Base-by-base conservation (phyloP, 75 land plant genomes). In the Cupressus sempervirens region DNA sequence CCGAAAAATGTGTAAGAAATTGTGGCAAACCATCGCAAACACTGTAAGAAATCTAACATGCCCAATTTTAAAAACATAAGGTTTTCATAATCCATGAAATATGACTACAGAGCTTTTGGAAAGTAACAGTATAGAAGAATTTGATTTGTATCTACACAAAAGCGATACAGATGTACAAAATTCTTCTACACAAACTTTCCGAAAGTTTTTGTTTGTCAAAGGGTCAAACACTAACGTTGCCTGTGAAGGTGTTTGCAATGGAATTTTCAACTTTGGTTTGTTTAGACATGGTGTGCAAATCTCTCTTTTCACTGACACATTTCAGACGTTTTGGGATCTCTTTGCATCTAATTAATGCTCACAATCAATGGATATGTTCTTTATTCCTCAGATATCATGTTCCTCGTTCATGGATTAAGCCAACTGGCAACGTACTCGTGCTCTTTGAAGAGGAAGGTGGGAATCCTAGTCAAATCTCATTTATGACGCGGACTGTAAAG, bases 1-100 rank as follows among this genome's bases (percentile, higher is more conserved):
- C 91, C 20, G 67, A 48, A 35, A 98, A 98, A 88, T 98, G 99
- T 85, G 84, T 38, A 38, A 96, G 86, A 41, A 85, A 91, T 82
- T 98, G 98, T 87, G 99, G 99, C 34, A 83, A 88, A 53, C 98
- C 99, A 73, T 93, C 98, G 54, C 99, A 98, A 38, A 32, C 26
- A 62, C 84, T 94, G 96, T 94, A 85, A 84, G 87, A n/a, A 46
- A 29, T 23, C 65, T 23, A 82, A 82, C 20, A 30, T 9, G 11
- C 34, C 34, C 9, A 70, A 11, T 32, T 29, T 1, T 10, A 48
- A 11, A 13, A 48, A 48, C 52, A 48, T 48, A 10, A 10, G 52
- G 52, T 48, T 48, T 48, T 48, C 13, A 7, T 48, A 48, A 11
- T 48, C 52, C 52, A 48, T 10, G 52, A 48, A 48, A 48, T 48